Evolutionary conservation across 179 eudicot species (phyloP).

Genomic region (Pouteria campechiana): DNA sequence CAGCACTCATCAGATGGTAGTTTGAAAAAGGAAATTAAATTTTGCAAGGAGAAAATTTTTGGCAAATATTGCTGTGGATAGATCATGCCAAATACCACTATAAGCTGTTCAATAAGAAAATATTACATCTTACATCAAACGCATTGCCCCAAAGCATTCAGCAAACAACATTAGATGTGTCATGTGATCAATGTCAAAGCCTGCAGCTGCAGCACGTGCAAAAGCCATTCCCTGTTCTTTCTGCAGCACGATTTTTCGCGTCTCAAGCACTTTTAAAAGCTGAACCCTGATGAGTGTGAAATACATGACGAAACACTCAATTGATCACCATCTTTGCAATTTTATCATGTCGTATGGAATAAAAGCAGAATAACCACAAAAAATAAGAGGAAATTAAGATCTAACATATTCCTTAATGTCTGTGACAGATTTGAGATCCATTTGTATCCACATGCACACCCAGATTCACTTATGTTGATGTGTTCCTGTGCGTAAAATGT

Average conservation of each 20-base stretch:
- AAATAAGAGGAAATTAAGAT: too few relatives aligned
- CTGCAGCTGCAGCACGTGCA: conserved; percentile 97
- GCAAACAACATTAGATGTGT: conserved; percentile 54
- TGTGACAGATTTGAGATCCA: too few relatives aligned
- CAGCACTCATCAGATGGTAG: not conserved
- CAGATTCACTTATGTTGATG: too few relatives aligned
- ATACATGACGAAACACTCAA: too few relatives aligned
- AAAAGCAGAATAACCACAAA: too few relatives aligned
- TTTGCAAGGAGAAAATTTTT: not conserved
- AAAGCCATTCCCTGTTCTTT: conserved; percentile 99
- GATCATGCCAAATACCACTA: too few relatives aligned
- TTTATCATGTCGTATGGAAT: too few relatives aligned
- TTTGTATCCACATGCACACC: too few relatives aligned
- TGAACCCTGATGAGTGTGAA: conserved; percentile 69
- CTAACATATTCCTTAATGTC: too few relatives aligned
- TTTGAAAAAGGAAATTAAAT: not conserved
- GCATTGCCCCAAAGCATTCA: conserved; percentile 88
- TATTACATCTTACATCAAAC: conserved; percentile 91
- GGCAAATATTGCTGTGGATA: not conserved
- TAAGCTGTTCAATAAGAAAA: too few relatives aligned
- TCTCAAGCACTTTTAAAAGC: conserved; percentile 76
- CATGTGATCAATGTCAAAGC: conserved; percentile 71
- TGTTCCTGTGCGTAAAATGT: too few relatives aligned
- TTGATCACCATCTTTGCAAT: too few relatives aligned
- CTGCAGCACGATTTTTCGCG: conserved; percentile 69